phyloP scores from a whole-genome alignment of 805 yeast genomes.

The Yamadazyma scolyti region DNA sequence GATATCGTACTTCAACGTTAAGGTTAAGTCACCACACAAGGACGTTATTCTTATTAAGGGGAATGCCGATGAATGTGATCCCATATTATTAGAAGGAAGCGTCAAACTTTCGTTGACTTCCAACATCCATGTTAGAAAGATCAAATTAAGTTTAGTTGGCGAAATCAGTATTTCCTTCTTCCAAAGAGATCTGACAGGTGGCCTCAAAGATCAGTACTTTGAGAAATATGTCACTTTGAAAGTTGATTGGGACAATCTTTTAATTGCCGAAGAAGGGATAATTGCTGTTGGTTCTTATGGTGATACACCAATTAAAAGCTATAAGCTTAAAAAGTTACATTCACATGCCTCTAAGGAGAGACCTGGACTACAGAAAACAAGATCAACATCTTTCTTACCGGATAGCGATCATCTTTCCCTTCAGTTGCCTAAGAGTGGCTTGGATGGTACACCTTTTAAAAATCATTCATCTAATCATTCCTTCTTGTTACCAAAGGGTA shows the following conservation, averaged over 20 bases:
- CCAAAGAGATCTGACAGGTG: conserved; percentile 26
- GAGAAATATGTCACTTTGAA: conserved; percentile 38
- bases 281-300: conserved; percentile 42
- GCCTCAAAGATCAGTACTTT: conserved; percentile 27
- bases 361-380: conserved; percentile 20
- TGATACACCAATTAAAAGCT: conserved; percentile 24
- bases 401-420: conserved; percentile 10
- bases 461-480: conserved; percentile 23
- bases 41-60: conserved; percentile 44
- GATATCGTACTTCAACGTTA: conserved; percentile 31
- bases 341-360: conserved; percentile 3
- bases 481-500: conserved; percentile 47
- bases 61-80: conserved; percentile 40
- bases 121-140: conserved; percentile 34
- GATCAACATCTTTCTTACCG: conserved; percentile 23
- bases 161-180: conserved; percentile 41
- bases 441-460: conserved; percentile 45
- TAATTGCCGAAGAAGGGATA: conserved; percentile 35
- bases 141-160: conserved; percentile 40
- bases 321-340: conserved; percentile 20
- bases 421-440: conserved; percentile 30
- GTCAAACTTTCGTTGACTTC: conserved; percentile 45
- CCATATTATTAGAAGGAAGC: conserved; percentile 42
- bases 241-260: conserved; percentile 47
- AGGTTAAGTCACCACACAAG: conserved; percentile 36